These are phyloP conservation scores for Hypomyces rosellus DNA, from an alignment of 2,329 filamentous ascomycete species.

Conservation along the genomic window DNA sequence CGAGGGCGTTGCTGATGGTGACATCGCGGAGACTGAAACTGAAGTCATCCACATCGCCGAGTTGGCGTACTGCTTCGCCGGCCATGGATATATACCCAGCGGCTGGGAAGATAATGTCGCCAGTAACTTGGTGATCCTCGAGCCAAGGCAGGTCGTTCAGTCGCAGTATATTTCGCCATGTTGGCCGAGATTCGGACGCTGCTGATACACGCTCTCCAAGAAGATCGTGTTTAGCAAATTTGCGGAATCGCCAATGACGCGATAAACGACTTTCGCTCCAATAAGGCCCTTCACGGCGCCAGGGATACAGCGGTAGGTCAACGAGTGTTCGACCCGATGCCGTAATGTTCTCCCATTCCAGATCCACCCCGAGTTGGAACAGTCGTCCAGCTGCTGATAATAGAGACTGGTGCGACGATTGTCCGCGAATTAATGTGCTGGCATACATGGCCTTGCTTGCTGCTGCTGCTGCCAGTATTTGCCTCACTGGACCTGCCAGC, in stretches of 20 bases:
- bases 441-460: slow-evolving; percentile 9
- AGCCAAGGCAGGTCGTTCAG: slow-evolving; percentile 29
- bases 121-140: slow-evolving; percentile 28
- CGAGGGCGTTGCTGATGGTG: slow-evolving; percentile 11
- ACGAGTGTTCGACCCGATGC: slow-evolving; percentile 10
- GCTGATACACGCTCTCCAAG: slow-evolving; percentile 15
- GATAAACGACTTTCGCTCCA: slow-evolving; percentile 27
- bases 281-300: slow-evolving; percentile 29
- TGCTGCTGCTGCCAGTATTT: slow-evolving; percentile 8
- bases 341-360: slow-evolving; percentile 11
- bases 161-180: slow-evolving; percentile 18
- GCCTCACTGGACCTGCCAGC: slow-evolving; percentile 11
- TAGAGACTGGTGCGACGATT: slow-evolving; percentile 10
- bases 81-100: slow-evolving; percentile 31
- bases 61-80: slow-evolving; percentile 23
- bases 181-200: slow-evolving; percentile 4
- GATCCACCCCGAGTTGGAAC: slow-evolving; percentile 14
- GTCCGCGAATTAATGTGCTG: slow-evolving; percentile 12
- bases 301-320: slow-evolving; percentile 32
- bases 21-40: slow-evolving; percentile 4
- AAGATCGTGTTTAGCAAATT: slow-evolving; percentile 32
- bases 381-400: slow-evolving; percentile 22
- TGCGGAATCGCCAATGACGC: slow-evolving; percentile 25
- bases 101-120: slow-evolving; percentile 30
- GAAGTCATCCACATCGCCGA: slow-evolving; percentile 11